Conservation (phyloP, 148 eudicot genomes). For the Dianthus caryophyllus region DNA sequence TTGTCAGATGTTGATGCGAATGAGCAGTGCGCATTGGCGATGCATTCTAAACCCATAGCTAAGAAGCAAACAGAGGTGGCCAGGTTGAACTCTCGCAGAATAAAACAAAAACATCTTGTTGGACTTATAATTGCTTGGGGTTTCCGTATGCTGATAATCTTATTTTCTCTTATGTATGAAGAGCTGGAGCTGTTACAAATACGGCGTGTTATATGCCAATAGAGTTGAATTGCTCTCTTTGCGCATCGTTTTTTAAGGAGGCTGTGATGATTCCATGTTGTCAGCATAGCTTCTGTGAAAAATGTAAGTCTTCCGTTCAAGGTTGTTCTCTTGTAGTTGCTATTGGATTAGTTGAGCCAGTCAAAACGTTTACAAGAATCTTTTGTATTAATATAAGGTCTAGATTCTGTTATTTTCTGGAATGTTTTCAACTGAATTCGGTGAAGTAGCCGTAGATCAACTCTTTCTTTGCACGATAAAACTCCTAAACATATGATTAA, state of each 20-base stretch:
- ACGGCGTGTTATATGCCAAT: constrained; percentile 36
- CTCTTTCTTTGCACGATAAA: constrained; percentile 3
- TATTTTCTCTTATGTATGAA: constrained; percentile 13
- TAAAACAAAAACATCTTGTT: neutral
- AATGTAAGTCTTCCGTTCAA: constrained; percentile 39
- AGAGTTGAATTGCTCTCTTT: constrained; percentile 61
- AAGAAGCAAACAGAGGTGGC: constrained; percentile 29
- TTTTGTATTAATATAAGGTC: neutral
- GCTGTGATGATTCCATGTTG: constrained; percentile 92
- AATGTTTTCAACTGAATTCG: neutral
- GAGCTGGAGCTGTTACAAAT: constrained; percentile 22
- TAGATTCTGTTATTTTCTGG: constrained; percentile 2
- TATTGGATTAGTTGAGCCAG: neutral
- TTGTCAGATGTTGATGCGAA: constrained; percentile 38
- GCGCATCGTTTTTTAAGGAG: constrained; percentile 55
- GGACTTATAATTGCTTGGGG: neutral
- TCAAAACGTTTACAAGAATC: neutral
- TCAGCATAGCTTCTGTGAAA: constrained; percentile 70
- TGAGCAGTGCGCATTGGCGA: constrained; percentile 24
- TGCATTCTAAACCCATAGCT: constrained; percentile 23
- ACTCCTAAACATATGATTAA: constrained; percentile 2
- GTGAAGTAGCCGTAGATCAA: neutral
- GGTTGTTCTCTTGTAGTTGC: neutral
- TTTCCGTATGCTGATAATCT: neutral
- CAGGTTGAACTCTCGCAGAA: constrained; percentile 31